Conservation (phyloP, 2,329 filamentous ascomycete genomes). For the Colletotrichum karsti region DNA sequence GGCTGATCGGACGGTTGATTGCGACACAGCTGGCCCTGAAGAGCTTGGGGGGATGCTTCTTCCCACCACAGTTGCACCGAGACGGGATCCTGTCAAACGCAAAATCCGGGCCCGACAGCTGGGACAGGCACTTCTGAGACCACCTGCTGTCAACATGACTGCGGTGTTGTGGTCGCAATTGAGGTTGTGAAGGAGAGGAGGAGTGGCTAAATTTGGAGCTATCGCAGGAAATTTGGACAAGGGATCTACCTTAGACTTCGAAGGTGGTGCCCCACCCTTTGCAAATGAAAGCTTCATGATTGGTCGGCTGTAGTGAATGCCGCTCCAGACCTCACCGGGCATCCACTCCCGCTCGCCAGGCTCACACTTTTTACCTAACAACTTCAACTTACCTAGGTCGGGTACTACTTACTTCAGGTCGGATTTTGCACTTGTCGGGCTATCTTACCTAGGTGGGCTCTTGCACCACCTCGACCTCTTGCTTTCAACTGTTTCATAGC, state of each 20-base stretch:
- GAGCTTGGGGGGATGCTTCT: neutral
- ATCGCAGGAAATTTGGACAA: constrained; percentile 21
- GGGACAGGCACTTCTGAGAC: constrained; percentile 23
- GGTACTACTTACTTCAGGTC: too few relatives aligned
- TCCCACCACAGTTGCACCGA: neutral
- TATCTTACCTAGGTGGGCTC: too few relatives aligned
- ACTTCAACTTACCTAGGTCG: too few relatives aligned
- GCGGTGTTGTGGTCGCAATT: neutral
- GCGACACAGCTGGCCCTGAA: neutral
- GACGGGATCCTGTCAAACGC: neutral
- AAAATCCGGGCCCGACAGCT: constrained; percentile 20
- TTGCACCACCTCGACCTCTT: too few relatives aligned
- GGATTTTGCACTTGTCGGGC: too few relatives aligned
- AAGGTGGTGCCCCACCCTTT: constrained; percentile 2
- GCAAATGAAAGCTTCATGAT: constrained; percentile 9
- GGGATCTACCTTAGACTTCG: neutral
- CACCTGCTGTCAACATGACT: constrained; percentile 26
- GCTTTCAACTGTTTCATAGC: too few relatives aligned
- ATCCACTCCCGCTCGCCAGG: too few relatives aligned
- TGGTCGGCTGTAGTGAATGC: too few relatives aligned
- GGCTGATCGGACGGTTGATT: neutral
- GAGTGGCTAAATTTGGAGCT: neutral
- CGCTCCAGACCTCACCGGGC: too few relatives aligned
- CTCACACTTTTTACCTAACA: too few relatives aligned
- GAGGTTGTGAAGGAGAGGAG: neutral